phyloP scores from a whole-genome alignment of 805 yeast genomes.

The Teunomyces aglyptinius region DNA sequence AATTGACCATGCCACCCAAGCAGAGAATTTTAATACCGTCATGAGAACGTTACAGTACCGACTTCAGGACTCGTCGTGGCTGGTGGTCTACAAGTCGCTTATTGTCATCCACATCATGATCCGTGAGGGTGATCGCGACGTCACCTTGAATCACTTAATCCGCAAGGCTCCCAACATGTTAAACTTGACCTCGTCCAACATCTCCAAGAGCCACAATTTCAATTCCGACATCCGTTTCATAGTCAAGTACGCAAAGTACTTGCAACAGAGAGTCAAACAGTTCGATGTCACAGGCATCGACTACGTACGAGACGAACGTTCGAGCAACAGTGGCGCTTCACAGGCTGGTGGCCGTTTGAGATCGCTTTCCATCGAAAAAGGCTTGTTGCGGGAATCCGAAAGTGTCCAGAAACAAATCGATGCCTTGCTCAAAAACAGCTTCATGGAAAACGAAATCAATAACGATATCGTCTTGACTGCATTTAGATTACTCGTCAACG shows the following conservation, averaged over 20 bases:
- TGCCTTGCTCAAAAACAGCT: slow-evolving; percentile 69
- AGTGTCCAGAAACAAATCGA: slow-evolving; percentile 81
- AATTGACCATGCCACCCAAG: slow-evolving; percentile 38
- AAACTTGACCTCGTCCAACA: slow-evolving; percentile 37
- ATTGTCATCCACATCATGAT: slow-evolving; percentile 87
- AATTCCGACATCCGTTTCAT: slow-evolving; percentile 54
- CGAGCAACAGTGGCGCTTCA: slow-evolving; percentile 39
- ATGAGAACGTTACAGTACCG: slow-evolving; percentile 63
- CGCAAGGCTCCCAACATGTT: slow-evolving; percentile 49
- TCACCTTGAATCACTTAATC: slow-evolving; percentile 61
- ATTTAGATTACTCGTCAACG: slow-evolving; percentile 87
- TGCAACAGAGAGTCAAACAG: slow-evolving; percentile 66
- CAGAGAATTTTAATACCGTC: slow-evolving; percentile 62
- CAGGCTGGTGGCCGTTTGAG: slow-evolving; percentile 62
- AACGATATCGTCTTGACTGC: slow-evolving; percentile 83
- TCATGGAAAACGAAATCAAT: slow-evolving; percentile 74
- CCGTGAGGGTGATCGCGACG: slow-evolving; percentile 83
- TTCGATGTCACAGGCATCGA: slow-evolving; percentile 65
- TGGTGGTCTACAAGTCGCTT: slow-evolving; percentile 82
- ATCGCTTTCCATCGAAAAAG: slow-evolving; percentile 66
- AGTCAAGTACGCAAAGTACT: slow-evolving; percentile 68
- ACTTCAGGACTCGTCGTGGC: slow-evolving; percentile 82
- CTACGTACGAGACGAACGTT: slow-evolving; percentile 70
- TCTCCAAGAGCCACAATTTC: slow-evolving; percentile 37
- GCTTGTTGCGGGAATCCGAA: slow-evolving; percentile 80